Evolutionary conservation across 1,139 yeast genomes (phyloP).

Genomic region (Scheffersomyces cryptocercus): DNA sequence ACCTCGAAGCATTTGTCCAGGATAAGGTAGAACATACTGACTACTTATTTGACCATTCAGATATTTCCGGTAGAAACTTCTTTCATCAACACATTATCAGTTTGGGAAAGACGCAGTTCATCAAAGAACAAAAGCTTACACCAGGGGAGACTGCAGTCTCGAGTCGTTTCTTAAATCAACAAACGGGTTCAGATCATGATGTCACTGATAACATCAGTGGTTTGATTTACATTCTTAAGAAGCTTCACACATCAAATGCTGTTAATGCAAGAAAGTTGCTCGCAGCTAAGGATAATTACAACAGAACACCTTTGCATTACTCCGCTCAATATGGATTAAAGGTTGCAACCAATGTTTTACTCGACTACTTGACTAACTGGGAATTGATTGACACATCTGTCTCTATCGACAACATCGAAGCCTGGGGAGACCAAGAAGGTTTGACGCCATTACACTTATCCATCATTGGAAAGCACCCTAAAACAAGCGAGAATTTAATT

Average conservation of each 20-base stretch:
- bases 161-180: conserved; percentile 30
- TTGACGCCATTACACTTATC: conserved; percentile 84
- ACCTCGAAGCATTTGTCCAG: conserved; percentile 16
- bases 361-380: conserved; percentile 43
- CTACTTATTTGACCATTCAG: conserved; percentile 56
- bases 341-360: conserved; percentile 57
- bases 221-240: conserved; percentile 52
- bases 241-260: conserved; percentile 40
- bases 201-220: conserved; percentile 37
- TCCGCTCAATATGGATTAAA: conserved; percentile 85
- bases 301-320: conserved; percentile 86
- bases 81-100: conserved; percentile 81
- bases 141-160: conserved; percentile 41
- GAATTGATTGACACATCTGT: conserved; percentile 34
- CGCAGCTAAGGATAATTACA: conserved; percentile 69
- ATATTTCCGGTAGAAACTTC: conserved; percentile 80
- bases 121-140: conserved; percentile 25
- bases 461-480: conserved; percentile 80
- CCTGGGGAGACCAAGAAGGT: conserved; percentile 85
- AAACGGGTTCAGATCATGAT: conserved; percentile 65
- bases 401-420: conserved; percentile 57
- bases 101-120: conserved; percentile 57
- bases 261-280: conserved; percentile 50
- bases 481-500: conserved; percentile 65
- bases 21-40: conserved; percentile 22